These are phyloP conservation scores for Calocybe cyanea DNA, from an alignment of 768 basidiomycete genomes.

Conservation along the genomic window DNA sequence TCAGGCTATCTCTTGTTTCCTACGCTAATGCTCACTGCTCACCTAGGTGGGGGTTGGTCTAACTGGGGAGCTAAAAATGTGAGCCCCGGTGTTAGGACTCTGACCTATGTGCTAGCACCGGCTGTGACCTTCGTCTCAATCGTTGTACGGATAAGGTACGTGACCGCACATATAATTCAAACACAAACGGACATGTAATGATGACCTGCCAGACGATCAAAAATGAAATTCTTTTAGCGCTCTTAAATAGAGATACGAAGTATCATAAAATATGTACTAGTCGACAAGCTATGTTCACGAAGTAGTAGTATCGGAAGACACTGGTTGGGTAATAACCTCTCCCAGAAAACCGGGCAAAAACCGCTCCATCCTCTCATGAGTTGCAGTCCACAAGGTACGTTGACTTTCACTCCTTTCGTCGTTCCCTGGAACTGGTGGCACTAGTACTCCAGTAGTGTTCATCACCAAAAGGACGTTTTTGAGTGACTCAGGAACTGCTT, in stretches of 20 bases:
- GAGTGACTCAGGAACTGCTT: conserved; percentile 93
- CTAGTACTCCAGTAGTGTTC: conserved; percentile 82
- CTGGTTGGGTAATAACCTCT: conserved; percentile 53
- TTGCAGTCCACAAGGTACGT: conserved; percentile 77
- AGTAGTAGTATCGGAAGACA: conserved; percentile 7
- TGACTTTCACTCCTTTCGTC: conserved; percentile 56
- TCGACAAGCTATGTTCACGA: not conserved
- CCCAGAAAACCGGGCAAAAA: conserved; percentile 89
- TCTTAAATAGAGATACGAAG: not conserved
- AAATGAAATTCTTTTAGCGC: conserved; percentile 43
- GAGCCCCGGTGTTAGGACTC: conserved; percentile 34
- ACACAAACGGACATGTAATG: conserved; percentile 3
- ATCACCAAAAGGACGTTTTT: conserved; percentile 97
- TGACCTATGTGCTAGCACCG: conserved; percentile 58
- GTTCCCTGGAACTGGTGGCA: conserved; percentile 48
- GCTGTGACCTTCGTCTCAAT: conserved; percentile 39
- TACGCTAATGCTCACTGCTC: conserved; percentile 53
- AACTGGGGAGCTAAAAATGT: conserved; percentile 45
- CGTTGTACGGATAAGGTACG: conserved; percentile 51
- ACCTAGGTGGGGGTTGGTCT: conserved; percentile 73
- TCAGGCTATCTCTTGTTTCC: conserved; percentile 74
- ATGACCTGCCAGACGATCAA: conserved; percentile 43
- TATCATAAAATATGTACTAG: not conserved
- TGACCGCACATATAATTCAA: conserved; percentile 1
- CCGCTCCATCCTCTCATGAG: conserved; percentile 81